phyloP scores from a whole-genome alignment of 2,329 filamentous ascomycete species.

The Cercospora sp. region DNA sequence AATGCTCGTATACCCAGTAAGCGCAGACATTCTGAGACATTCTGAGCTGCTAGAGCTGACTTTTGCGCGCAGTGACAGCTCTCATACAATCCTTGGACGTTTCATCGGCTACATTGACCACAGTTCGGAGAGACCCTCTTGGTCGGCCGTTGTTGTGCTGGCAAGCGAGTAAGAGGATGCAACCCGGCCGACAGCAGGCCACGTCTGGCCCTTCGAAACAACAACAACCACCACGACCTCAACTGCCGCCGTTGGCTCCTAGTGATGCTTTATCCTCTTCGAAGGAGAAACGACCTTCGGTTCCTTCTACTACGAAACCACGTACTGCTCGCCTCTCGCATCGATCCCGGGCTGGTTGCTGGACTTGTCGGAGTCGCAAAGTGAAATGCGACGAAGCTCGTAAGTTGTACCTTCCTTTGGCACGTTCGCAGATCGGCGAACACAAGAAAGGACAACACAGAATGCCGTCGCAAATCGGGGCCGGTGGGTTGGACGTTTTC shows the following conservation, averaged over 20 bases:
- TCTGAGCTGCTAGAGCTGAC: not conserved
- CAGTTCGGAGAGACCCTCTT: conserved; percentile 3
- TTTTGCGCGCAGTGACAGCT: conserved; percentile 5
- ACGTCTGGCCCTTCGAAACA: conserved; percentile 16
- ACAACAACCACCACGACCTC: conserved; percentile 31
- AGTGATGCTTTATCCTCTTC: conserved; percentile 27
- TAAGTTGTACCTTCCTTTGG: conserved; percentile 2
- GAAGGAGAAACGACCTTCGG: conserved; percentile 28
- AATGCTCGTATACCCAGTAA: not conserved
- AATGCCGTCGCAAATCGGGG: not conserved
- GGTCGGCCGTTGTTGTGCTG: conserved; percentile 14
- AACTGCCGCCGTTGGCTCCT: conserved; percentile 38
- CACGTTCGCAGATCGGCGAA: not conserved
- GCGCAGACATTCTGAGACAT: not conserved
- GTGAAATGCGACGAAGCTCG: conserved; percentile 39
- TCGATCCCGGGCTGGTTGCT: conserved; percentile 56
- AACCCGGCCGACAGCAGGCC: conserved; percentile 19
- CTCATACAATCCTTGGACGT: conserved; percentile 19
- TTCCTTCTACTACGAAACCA: conserved; percentile 15
- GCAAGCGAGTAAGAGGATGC: conserved; percentile 21
- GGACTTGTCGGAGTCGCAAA: conserved; percentile 44
- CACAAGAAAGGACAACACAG: conserved; percentile 23
- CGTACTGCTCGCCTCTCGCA: conserved; percentile 50
- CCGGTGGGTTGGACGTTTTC: not conserved
- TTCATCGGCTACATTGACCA: conserved; percentile 24